phyloP scores from a whole-genome alignment of 2,329 filamentous ascomycete species.

The Penicillium sp. region DNA sequence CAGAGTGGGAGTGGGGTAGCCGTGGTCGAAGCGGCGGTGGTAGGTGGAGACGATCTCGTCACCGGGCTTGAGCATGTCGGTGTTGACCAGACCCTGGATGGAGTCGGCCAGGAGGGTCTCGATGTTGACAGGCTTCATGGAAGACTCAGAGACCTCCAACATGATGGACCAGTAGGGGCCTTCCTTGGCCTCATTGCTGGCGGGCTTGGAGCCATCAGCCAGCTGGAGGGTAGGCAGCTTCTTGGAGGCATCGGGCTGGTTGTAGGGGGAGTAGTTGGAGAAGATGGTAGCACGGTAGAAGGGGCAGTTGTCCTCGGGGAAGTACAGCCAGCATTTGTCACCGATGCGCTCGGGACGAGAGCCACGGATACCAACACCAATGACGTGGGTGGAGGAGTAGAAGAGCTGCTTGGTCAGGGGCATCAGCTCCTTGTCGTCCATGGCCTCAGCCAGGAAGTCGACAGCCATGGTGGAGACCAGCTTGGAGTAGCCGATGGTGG shows the following conservation, averaged over 20 bases:
- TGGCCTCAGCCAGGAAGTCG: conserved; percentile 81
- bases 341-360: conserved; percentile 91
- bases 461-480: conserved; percentile 96
- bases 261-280: conserved; percentile 99
- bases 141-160: conserved; percentile 95
- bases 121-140: conserved; percentile 89
- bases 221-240: conserved; percentile 85
- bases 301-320: conserved; percentile 97
- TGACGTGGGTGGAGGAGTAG: conserved; percentile 97
- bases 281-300: conserved; percentile 99
- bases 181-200: conserved; percentile 70
- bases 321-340: conserved; percentile 99
- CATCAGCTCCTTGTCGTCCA: conserved; percentile 84
- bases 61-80: conserved; percentile 84
- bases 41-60: conserved; percentile 99
- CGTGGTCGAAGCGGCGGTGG: conserved; percentile 96
- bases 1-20: conserved; percentile 91
- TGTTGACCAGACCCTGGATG: conserved; percentile 97
- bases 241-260: conserved; percentile 80
- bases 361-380: conserved; percentile 93
- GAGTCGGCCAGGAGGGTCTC: conserved; percentile 83
- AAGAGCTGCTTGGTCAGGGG: conserved; percentile 85
- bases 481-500: conserved; percentile 86
- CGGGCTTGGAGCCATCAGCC: conserved; percentile 80
- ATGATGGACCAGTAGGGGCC: conserved; percentile 99